phyloP scores from a whole-genome alignment of 257 asterid genomes.

The Gentiana straminea region DNA sequence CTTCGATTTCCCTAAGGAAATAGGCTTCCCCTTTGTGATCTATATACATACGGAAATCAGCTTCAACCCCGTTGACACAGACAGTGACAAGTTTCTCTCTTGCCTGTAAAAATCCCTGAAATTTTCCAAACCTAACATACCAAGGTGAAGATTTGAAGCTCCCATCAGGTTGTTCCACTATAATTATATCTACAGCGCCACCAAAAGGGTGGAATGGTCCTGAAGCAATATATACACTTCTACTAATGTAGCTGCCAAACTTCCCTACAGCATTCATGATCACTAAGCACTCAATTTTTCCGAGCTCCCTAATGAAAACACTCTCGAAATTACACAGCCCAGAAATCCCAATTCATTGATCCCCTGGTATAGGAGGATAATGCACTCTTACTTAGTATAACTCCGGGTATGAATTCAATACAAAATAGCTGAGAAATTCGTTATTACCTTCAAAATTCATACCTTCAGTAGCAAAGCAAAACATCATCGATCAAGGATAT shows the following conservation, averaged over 20 bases:
- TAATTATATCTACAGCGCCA: slow-evolving; percentile 92
- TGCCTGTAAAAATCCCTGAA: slow-evolving; percentile 85
- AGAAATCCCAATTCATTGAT: slow-evolving; percentile 9
- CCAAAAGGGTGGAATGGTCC: slow-evolving; percentile 98
- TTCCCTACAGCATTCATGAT: slow-evolving; percentile 89
- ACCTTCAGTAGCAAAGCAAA: too few species aligned
- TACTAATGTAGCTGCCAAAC: slow-evolving; percentile 71
- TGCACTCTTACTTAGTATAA: too few species aligned
- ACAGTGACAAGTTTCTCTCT: slow-evolving; percentile 77
- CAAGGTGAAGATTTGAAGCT: slow-evolving; percentile 92
- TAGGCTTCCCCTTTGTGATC: slow-evolving; percentile 82
- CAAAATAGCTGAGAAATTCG: too few species aligned
- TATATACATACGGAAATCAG: slow-evolving; percentile 69
- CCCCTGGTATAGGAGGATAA: too few species aligned
- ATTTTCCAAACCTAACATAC: slow-evolving; percentile 96
- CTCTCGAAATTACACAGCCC: slow-evolving; percentile 14
- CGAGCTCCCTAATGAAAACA: slow-evolving; percentile 13
- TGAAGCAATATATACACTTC: slow-evolving; percentile 65
- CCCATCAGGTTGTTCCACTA: slow-evolving; percentile 89
- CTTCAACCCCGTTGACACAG: slow-evolving; percentile 66
- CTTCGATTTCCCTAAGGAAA: slow-evolving; percentile 64
- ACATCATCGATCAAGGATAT: too few species aligned
- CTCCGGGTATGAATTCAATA: too few species aligned
- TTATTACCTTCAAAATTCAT: too few species aligned
- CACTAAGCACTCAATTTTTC: slow-evolving; percentile 10